Percentiles rank a stretch among this genome's conserved stretches.
Conservation (phyloP, 2,329 filamentous ascomycete species). For the Pseudocercospora fijiensis region DNA sequence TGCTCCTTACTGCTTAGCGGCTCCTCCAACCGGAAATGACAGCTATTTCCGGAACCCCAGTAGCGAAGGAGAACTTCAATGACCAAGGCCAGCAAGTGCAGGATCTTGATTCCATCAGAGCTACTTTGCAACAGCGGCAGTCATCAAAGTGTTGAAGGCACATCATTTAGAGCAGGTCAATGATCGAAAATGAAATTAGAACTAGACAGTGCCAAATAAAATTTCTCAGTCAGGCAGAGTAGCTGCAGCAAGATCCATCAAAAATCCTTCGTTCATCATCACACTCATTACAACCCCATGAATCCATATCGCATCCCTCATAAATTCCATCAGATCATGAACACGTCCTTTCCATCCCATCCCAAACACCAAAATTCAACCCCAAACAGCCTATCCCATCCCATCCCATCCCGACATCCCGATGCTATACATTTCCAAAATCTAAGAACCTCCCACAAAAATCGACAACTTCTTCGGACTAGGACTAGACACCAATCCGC, state of each 20-base stretch:
- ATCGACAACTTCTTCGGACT: conserved; percentile 48
- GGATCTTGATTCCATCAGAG: conserved; percentile 44
- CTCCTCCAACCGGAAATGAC: neutral
- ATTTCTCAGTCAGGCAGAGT: neutral
- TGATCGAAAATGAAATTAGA: too few relatives aligned
- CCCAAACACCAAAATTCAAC: neutral
- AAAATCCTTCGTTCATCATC: conserved; percentile 11
- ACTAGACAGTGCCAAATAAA: neutral
- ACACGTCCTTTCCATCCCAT: neutral
- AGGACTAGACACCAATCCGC: conserved; percentile 48
- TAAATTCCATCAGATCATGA: neutral
- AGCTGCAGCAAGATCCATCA: neutral
- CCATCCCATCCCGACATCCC: neutral
- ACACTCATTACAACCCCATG: neutral
- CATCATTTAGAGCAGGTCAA: too few relatives aligned
- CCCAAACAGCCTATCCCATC: neutral
- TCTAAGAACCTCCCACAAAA: conserved; percentile 46
- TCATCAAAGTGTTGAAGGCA: neutral
- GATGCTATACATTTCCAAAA: neutral
- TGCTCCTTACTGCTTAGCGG: too few relatives aligned
- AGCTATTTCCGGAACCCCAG: neutral
- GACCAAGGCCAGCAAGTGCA: conserved; percentile 52
- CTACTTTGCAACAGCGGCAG: neutral
- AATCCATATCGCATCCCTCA: neutral
- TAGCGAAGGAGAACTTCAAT: conserved; percentile 55